A percentile compares a stretch with the other conserved stretches of the same genome.
These are phyloP conservation scores for Salix caprea DNA, from an alignment of 345 rosid genomes.

Conservation along the genomic window DNA sequence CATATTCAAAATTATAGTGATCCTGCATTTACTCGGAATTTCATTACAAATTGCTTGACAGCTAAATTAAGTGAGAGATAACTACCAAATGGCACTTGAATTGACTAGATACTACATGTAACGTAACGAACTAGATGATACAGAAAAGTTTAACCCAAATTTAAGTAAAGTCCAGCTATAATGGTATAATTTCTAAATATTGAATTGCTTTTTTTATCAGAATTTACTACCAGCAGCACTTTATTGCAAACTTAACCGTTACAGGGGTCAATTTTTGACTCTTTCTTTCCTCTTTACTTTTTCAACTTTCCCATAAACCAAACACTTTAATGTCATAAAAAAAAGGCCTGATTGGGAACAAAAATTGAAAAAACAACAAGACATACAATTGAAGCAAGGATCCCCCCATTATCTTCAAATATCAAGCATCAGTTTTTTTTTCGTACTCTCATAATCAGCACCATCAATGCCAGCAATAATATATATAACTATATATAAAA, in stretches of 20 bases:
- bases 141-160: neutral
- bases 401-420: constrained; percentile 27
- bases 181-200: neutral
- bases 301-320: constrained; percentile 11
- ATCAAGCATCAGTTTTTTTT: constrained; percentile 27
- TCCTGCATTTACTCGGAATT: neutral
- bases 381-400: constrained; percentile 38
- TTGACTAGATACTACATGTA: neutral
- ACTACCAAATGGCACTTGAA: neutral
- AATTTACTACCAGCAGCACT: neutral
- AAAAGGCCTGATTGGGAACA: neutral
- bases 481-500: constrained; percentile 25
- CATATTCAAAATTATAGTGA: neutral
- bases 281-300: neutral
- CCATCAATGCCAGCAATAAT: constrained; percentile 22
- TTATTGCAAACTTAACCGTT: neutral
- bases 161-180: neutral
- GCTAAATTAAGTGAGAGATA: neutral
- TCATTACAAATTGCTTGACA: neutral
- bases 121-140: neutral
- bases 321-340: neutral
- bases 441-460: constrained; percentile 13
- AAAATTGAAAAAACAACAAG: neutral
- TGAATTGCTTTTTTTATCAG: neutral
- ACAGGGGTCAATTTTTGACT: neutral